Conservation (phyloP, 495 filamentous ascomycete genomes). For the Hyaloscypha variabilis region DNA sequence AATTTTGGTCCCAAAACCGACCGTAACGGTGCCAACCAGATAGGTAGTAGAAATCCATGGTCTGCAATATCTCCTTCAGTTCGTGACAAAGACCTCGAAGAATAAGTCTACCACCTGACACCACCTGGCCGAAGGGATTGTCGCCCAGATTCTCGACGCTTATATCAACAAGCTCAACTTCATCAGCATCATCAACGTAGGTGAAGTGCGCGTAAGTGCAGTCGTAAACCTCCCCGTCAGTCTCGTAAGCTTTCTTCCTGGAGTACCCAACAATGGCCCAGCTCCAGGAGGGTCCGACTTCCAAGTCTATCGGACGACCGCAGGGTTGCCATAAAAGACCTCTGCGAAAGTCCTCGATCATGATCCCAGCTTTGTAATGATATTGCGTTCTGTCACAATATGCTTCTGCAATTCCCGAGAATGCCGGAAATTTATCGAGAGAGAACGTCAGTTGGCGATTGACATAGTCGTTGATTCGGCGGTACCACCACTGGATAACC, state of each 20-base stretch:
- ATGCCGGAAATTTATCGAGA: constrained; percentile 1
- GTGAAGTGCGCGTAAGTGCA: not conserved
- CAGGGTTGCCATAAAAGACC: constrained; percentile 11
- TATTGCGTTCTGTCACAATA: not conserved
- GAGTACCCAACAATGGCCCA: not conserved
- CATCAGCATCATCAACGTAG: not conserved
- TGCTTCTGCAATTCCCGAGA: constrained; percentile 9
- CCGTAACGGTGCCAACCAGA: not conserved
- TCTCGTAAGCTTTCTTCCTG: not conserved
- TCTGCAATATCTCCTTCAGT: not conserved
- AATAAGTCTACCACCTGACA: not conserved
- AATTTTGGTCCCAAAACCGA: not conserved
- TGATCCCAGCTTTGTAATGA: constrained; percentile 1
- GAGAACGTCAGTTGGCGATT: not conserved
- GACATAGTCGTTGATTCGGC: not conserved
- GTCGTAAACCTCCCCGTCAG: not conserved
- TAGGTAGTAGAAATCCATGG: not conserved
- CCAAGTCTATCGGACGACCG: not conserved
- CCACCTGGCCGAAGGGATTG: constrained; percentile 1
- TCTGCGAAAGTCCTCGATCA: constrained; percentile 7
- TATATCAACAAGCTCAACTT: not conserved
- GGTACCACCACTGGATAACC: not conserved
- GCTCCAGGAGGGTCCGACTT: constrained; percentile 11
- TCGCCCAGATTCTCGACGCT: not conserved
- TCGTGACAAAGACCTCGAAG: not conserved